Evolutionary conservation across 257 asterid species (phyloP), one percentile per base, ranked within the genome.

Genomic region (Nicotiana attenuata): DNA sequence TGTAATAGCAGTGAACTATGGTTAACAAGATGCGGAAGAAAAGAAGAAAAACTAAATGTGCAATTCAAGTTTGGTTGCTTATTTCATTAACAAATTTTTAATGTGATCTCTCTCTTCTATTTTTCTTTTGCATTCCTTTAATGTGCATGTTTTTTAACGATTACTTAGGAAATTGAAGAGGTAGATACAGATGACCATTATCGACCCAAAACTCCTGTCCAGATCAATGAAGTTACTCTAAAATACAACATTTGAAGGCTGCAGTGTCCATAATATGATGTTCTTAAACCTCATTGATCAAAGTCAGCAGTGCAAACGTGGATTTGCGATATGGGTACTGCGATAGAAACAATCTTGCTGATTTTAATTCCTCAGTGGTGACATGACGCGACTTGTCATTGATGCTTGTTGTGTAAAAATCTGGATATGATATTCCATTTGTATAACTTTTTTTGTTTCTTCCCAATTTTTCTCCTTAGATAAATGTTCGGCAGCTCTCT

Each of bases 151-250:
- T 69, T 83, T 35, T 4, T 19, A 19, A 50, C 78, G 5, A 77
- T 57, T 15, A 85, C 84, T 76, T 88, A 94, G 99, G 99, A 96
- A 90, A 94, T 96, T 80, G 99, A 96, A 87, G 99, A 96, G 87
- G 97, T 83, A 19, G 98, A 96, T 87, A 96, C 99, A 0, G 99
- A 96, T 47, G 97, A 96, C 81, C 98, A 94, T 85, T 96, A 93
- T 88, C 92, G 86, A 82, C 99, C 99, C 71, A 96, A 94, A 90
- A 82, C 93, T 15, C 94, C 90, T 16, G 93, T 96, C 76, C 87
- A 85, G 83, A 96, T 96, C 82, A 88, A 66, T 11, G 92, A 91
- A 56, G 92, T 93, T 80, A 88, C 88, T 78, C 83, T 96, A 76
- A 91, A 94, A 82, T 92, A 91, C 78, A 90, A 85, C 47, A 67